Conservation (phyloP, 192 early-diverging fungal genomes). For the Kappamyces sp. region DNA sequence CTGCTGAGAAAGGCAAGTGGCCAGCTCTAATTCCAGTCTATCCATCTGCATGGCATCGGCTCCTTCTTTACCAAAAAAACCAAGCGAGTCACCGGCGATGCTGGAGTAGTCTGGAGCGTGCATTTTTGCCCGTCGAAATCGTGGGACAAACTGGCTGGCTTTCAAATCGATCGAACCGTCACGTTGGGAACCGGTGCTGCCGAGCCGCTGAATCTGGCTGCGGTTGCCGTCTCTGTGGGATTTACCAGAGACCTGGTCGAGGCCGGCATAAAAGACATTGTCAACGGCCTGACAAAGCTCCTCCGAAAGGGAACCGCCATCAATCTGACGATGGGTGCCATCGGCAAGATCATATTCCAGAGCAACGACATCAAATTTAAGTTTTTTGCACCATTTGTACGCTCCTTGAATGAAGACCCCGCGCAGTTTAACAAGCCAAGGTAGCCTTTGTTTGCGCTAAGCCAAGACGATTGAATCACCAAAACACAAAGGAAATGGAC, state of each 20-base stretch:
- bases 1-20: slow-evolving; percentile 25
- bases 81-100: slow-evolving; percentile 20
- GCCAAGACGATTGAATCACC: slow-evolving; percentile 7
- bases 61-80: slow-evolving; percentile 30
- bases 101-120: slow-evolving; percentile 12
- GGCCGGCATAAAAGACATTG: slow-evolving; percentile 40
- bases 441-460: slow-evolving; percentile 7
- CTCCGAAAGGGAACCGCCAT: slow-evolving; percentile 28
- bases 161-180: slow-evolving; percentile 13
- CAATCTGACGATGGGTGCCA: slow-evolving; percentile 20
- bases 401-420: not conserved
- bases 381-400: slow-evolving; percentile 11
- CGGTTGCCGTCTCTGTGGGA: slow-evolving; percentile 25
- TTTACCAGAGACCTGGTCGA: slow-evolving; percentile 39
- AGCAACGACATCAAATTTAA: slow-evolving; percentile 30
- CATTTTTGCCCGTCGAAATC: slow-evolving; percentile 31
- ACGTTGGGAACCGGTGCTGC: slow-evolving; percentile 18
- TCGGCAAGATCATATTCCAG: slow-evolving; percentile 36
- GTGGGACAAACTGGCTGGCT: slow-evolving; percentile 44
- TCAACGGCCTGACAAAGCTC: slow-evolving; percentile 33
- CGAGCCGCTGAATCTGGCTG: slow-evolving; percentile 40
- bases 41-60: slow-evolving; percentile 36
- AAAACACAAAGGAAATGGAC: slow-evolving; percentile 1
- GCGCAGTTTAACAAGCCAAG: not conserved
- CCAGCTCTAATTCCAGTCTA: slow-evolving; percentile 17